Evolutionary conservation across 768 basidiomycete genomes (phyloP).

Genomic region (Calocera viscosa): DNA sequence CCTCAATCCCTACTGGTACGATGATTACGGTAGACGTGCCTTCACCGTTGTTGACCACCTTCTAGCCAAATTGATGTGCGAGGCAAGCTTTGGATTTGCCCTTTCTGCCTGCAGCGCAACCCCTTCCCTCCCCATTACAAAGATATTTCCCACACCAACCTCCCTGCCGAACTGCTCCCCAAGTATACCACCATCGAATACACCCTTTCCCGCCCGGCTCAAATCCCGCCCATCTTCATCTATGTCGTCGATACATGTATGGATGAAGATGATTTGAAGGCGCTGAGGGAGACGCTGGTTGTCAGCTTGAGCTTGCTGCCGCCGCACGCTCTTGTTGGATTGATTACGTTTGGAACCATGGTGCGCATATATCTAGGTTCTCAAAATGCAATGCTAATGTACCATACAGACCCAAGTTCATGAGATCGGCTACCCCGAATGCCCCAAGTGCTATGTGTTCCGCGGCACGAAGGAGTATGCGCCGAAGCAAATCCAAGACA

Average conservation of each 20-base stretch:
- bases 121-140: conserved; percentile 98
- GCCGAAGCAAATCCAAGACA: conserved; percentile 94
- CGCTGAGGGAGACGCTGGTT: conserved; percentile 85
- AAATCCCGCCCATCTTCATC: conserved; percentile 90
- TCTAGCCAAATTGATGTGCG: conserved; percentile 93
- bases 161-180: conserved; percentile 89
- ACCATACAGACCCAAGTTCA: conserved; percentile 82
- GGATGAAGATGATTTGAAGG: conserved; percentile 90
- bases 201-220: conserved; percentile 83
- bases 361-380: conserved; percentile 33
- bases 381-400: not conserved
- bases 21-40: conserved; percentile 14
- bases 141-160: conserved; percentile 92
- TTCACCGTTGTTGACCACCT: conserved; percentile 5
- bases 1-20: conserved; percentile 91
- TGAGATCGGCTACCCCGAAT: conserved; percentile 91
- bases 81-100: conserved; percentile 98
- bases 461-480: conserved; percentile 93
- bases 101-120: conserved; percentile 93
- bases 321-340: conserved; percentile 84
- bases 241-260: conserved; percentile 96
- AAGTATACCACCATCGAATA: conserved; percentile 99
- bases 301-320: conserved; percentile 88
- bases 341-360: conserved; percentile 97
- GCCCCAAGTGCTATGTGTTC: conserved; percentile 98